These are phyloP conservation scores for Triticum monococcum DNA, from an alignment of 176 grass and related monocot species.

Conservation along the genomic window DNA sequence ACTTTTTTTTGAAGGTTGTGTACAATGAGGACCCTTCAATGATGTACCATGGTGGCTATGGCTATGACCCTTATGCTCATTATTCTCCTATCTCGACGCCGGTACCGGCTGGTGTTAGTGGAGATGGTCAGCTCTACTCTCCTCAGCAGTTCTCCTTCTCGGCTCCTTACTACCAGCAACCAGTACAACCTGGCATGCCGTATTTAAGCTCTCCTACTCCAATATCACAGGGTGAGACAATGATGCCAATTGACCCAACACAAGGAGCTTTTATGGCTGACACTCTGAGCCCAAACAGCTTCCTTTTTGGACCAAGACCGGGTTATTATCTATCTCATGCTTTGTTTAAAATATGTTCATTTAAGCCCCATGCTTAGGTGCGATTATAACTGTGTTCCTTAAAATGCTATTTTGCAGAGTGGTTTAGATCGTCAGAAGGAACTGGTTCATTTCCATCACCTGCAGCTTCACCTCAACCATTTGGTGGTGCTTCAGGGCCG, in stretches of 20 bases:
- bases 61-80: constrained; percentile 89
- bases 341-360: constrained; percentile 16
- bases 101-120: constrained; percentile 67
- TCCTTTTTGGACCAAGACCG: constrained; percentile 72
- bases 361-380: neutral
- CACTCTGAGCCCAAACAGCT: constrained; percentile 61
- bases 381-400: constrained; percentile 30
- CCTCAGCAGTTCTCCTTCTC: constrained; percentile 96
- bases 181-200: constrained; percentile 66
- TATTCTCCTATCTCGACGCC: constrained; percentile 90
- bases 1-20: constrained; percentile 53
- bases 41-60: constrained; percentile 90
- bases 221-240: constrained; percentile 71
- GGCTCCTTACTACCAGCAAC: constrained; percentile 90
- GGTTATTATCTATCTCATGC: constrained; percentile 65
- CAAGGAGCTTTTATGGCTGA: constrained; percentile 68
- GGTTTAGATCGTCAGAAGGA: constrained; percentile 78
- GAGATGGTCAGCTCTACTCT: constrained; percentile 90
- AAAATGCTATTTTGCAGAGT: constrained; percentile 61
- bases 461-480: constrained; percentile 69
- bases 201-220: constrained; percentile 75
- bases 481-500: constrained; percentile 44
- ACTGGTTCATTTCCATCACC: constrained; percentile 68
- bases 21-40: constrained; percentile 89
- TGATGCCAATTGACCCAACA: constrained; percentile 68